Evolutionary conservation across 1,139 yeast genomes (phyloP), one percentile per base, ranked within the genome.

Genomic region (Blastobotrys proliferans): DNA sequence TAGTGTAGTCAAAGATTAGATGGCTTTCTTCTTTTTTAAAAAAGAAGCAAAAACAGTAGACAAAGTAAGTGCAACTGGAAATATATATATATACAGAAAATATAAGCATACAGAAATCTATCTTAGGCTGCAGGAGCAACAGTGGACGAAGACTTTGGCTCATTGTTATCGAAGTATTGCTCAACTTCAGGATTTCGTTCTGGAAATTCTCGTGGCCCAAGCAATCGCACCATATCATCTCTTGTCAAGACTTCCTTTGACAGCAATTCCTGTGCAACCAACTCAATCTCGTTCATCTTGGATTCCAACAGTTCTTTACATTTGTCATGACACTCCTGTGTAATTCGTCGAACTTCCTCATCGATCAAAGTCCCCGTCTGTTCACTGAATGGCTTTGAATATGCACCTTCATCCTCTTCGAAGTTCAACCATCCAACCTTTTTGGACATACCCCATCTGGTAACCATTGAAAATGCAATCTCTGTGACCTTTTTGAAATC

Each of bases 401-500:
- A 71, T 26, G 51, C 46, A 20, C 49, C 39, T 47, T 77, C 75
- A 49, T 78, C 83, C 47, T 74, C 75, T 46, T 84, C 85, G 58
- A 81, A 87, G 47, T 87, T 79, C 31, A 92, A 77, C 64, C 86
- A 79, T 8, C 98, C 98, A 44, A 94, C 75, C 62, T 80, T 79
- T 36, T 76, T 69, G 6, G 95, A 84, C 96, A 92, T 88, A 22
- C 98, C 98, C 58, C 86, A 77, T 49, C 82, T 75, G 40, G 88
- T 77, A 22, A 92, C 97, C 97, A 92, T 92, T 18, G 85, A 77
- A 50, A 80, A 82, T 2, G 98, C 98, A 73, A 92, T 85, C 48
- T 77, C 77, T 0, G 97, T 90, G 14, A 92, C 95, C 61, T 94
- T 90, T 63, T 88, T 87, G 71, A 92, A 92, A 64, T 92, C 98